Evolutionary conservation across 805 yeast species (phyloP).

Genomic region (Sugiyamaella floridensis): DNA sequence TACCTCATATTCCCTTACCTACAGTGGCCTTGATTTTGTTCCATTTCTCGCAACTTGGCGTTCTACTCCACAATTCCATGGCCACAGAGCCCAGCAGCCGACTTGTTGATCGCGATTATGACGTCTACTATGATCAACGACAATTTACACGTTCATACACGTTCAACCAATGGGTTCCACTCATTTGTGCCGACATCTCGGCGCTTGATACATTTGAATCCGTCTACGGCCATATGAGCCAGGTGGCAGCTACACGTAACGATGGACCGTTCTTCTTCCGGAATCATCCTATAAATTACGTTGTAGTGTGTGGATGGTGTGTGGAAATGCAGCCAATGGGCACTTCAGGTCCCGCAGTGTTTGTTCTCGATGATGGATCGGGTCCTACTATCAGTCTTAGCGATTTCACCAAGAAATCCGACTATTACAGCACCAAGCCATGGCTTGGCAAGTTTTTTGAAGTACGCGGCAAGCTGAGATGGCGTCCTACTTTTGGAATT

Average conservation of each 20-base stretch:
- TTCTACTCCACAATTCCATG: neutral
- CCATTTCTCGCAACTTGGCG: neutral
- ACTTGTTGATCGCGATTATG: neutral
- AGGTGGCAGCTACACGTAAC: neutral
- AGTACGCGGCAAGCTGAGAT: slow-evolving; percentile 5
- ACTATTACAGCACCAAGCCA: neutral
- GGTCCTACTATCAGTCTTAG: neutral
- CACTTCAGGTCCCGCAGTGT: neutral
- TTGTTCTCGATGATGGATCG: slow-evolving; percentile 6
- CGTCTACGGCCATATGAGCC: slow-evolving; percentile 2
- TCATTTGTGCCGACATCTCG: slow-evolving; percentile 13
- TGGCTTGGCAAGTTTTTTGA: slow-evolving; percentile 5
- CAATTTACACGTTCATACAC: slow-evolving; percentile 12
- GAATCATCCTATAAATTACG: slow-evolving; percentile 19
- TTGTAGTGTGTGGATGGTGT: slow-evolving; percentile 5
- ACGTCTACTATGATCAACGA: neutral
- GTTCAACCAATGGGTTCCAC: slow-evolving; percentile 20
- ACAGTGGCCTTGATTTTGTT: too few species aligned
- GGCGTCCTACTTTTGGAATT: neutral
- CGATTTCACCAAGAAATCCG: neutral
- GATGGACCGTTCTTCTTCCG: slow-evolving; percentile 17
- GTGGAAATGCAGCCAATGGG: neutral
- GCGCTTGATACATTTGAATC: slow-evolving; percentile 3
- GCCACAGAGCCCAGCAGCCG: neutral
- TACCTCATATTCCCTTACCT: too few species aligned